A percentile compares a stretch with the other conserved stretches of the same genome.
Conservation (phyloP, 306 rosid species). For the Acmispon strigosus region DNA sequence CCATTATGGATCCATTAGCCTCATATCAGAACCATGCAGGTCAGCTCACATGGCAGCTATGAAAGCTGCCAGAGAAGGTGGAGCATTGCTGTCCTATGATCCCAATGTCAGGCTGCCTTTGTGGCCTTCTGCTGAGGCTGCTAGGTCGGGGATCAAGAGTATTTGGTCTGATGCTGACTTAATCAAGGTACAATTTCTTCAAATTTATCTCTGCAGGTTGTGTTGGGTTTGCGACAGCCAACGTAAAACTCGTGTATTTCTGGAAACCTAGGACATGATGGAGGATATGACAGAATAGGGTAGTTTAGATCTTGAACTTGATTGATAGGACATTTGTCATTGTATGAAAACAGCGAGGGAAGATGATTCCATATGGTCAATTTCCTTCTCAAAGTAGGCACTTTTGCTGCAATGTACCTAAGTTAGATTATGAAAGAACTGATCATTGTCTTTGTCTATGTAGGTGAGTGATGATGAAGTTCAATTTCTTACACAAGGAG, state of each 20-base stretch:
- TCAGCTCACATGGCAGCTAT: slow-evolving; percentile 70
- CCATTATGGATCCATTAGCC: slow-evolving; percentile 67
- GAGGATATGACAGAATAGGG: not conserved
- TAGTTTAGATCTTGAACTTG: not conserved
- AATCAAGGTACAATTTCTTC: slow-evolving; percentile 68
- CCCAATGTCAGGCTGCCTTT: slow-evolving; percentile 58
- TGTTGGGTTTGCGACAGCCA: too few relatives aligned
- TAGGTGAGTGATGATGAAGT: slow-evolving; percentile 76
- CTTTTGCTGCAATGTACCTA: not conserved
- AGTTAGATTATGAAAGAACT: not conserved
- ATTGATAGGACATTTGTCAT: not conserved
- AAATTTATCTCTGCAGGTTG: too few relatives aligned
- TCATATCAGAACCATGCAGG: slow-evolving; percentile 61
- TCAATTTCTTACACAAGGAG: slow-evolving; percentile 47
- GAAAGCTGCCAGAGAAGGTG: slow-evolving; percentile 52
- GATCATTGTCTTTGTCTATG: not conserved
- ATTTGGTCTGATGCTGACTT: slow-evolving; percentile 65
- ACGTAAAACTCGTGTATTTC: too few relatives aligned
- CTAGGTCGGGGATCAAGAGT: slow-evolving; percentile 54
- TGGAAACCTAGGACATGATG: too few relatives aligned
- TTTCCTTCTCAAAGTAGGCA: not conserved
- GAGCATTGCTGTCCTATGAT: slow-evolving; percentile 61
- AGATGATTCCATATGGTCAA: not conserved
- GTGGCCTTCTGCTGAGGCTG: slow-evolving; percentile 61
- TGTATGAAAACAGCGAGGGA: not conserved